A percentile compares a stretch with the other conserved stretches of the same genome.
Conservation (phyloP, 352 stramenopile species). For the Globisporangium irregulare region DNA sequence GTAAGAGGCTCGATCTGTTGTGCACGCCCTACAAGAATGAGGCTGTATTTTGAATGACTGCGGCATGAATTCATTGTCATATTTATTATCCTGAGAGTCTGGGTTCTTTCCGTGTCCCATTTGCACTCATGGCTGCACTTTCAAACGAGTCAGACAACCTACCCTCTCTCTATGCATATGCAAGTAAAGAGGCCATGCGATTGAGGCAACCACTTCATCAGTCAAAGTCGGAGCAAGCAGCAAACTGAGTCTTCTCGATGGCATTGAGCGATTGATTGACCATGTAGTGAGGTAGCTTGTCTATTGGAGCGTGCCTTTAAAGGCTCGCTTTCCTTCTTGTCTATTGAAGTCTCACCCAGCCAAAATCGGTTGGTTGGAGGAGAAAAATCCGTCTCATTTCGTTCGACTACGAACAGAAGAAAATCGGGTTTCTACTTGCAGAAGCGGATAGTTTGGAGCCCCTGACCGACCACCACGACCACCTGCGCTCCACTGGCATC, state of each 20-base stretch:
- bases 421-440: background rate
- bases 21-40: background rate
- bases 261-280: too few species aligned
- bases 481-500: slow-evolving; percentile 11
- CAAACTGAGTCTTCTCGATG: too few species aligned
- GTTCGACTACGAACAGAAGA: background rate
- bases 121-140: background rate
- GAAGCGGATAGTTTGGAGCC: slow-evolving; percentile 67
- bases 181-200: background rate
- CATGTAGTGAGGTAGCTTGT: too few species aligned
- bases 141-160: background rate
- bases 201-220: background rate
- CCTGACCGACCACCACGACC: slow-evolving; percentile 76
- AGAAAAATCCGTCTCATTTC: background rate
- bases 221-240: too few species aligned
- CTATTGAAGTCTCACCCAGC: too few species aligned
- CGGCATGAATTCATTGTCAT: background rate
- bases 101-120: background rate
- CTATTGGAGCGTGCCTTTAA: too few species aligned
- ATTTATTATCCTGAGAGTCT: background rate
- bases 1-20: background rate
- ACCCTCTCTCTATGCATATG: background rate
- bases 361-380: too few species aligned
- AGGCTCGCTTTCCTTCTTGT: too few species aligned
- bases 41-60: background rate